Evolutionary conservation across 306 rosid genomes (phyloP), one percentile per base, ranked within the genome.

Genomic region (Cicer pinnatifidum): DNA sequence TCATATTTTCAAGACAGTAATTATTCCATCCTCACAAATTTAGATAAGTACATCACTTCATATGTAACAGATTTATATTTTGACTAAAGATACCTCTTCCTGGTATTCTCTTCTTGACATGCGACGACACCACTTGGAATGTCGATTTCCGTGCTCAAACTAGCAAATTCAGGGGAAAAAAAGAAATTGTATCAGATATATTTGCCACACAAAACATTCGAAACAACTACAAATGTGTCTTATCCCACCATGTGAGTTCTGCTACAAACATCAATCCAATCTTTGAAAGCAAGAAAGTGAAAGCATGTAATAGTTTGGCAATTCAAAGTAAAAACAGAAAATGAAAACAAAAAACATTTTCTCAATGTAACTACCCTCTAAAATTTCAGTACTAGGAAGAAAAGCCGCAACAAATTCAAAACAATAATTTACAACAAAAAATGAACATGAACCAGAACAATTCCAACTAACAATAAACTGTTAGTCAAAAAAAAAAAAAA

Each of bases 61-160:
- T 15, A 57, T 9, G 44, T n/a, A 66, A 65, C 23, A 41, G 41
- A 72, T 63, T 28, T 28, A 28, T 28, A 28, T 28, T 28, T 28
- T 28, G 35, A 28, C 35, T 28, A 59, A 65, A 51, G 7, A 77
- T 81, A 91, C 98, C 96, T 91, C 83, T 93, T 93, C 63, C 91
- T 83, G 67, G 67, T 13, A 74, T 44, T 78, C 69, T 69, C 94
- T 79, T 52, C 93, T 80, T 53, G 86, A 47, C 84, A 61, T 2
- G 70, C 75, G 71, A 75, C 72, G 77, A 17, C 77, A 16, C 81
- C 87, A 46, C 66, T 78, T 4, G 86, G 80, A 62, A 84, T 68
- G 46, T 85, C 96, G 23, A 81, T 56, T 13, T 86, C 88, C 16
- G 80, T 48, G 57, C 81, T 46, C 67, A 37, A 81, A 53, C 90